Evolutionary conservation across 345 rosid genomes (phyloP), one percentile per base, ranked within the genome.

Genomic region (Populus ilicifolia): DNA sequence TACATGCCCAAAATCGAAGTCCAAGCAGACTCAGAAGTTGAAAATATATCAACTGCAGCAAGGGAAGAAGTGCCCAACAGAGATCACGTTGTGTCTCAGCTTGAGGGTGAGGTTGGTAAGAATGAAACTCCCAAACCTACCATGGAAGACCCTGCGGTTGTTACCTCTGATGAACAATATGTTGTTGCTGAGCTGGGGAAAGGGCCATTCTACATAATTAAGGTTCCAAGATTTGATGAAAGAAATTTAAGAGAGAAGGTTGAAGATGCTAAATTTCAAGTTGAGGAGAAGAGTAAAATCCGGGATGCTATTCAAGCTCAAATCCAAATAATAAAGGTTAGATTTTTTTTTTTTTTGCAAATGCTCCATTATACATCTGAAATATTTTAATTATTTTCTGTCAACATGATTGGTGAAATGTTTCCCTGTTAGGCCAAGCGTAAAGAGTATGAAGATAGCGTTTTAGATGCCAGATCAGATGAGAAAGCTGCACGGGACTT

Each of bases 191-290:
- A 88, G 78, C 87, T 82, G 71, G 90, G 80, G 84, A 89, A 43
- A 83, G 80, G 74, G 76, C 86, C 85, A 23, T 92, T 86, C 71
- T 82, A 91, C 85, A 83, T 89, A 50, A 73, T 90, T 54, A 90
- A 67, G 86, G 72, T 90, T 85, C 95, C 97, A n/a, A 87, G 91
- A 84, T 86, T 80, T 79, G 88, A 90, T 73, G 90, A 85, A 36
- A 87, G 83, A 67, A 83, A 77, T 75, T 75, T 89, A 38, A 80
- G 81, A 69, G 91, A 87, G 73, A 85, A 89, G 83, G 88, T 91
- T 78, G 85, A 80, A 66, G 81, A 74, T 64, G 89, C 92, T 66
- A 88, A 89, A 76, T 72, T 72, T 13, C 80, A 73, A 78, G 91
- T 93, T 64, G 89, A 88, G n/a, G 89, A 88, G 76, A 93, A 83